These are phyloP conservation scores for Macrotyloma uniflorum DNA, from an alignment of 306 rosid genomes.

Conservation along the genomic window DNA sequence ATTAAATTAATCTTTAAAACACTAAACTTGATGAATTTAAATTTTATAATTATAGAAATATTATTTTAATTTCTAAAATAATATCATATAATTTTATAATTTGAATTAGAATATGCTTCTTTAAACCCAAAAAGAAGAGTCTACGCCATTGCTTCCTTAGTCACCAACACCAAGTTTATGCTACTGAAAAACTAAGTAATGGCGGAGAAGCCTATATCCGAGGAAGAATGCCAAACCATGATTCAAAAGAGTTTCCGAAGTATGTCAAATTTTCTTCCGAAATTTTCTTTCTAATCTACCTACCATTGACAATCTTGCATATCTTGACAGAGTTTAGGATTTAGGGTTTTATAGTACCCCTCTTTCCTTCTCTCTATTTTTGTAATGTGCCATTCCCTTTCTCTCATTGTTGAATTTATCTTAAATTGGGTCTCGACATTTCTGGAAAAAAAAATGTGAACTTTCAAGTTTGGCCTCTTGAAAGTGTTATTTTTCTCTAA, in stretches of 20 bases:
- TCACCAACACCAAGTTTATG: neutral
- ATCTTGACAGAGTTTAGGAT: neutral
- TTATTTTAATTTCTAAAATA: no score
- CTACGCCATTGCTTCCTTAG: neutral
- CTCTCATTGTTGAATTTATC: neutral
- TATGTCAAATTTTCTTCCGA: conserved; percentile 16
- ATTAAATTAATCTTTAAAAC: no score
- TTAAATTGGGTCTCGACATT: neutral
- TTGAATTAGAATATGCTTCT: no score
- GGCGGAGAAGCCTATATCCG: conserved; percentile 11
- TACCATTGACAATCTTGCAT: neutral
- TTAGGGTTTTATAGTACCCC: neutral
- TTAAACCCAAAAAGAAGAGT: no score
- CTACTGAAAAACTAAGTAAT: neutral
- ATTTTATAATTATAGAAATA: no score
- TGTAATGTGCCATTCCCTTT: neutral
- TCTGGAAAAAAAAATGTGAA: neutral
- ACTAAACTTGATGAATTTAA: no score
- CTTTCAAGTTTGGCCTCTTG: neutral
- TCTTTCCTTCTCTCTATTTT: neutral
- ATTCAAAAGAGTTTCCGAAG: conserved; percentile 60
- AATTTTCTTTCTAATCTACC: neutral
- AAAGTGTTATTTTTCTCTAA: neutral
- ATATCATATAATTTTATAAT: no score
- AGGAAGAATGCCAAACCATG: conserved; percentile 60